Evolutionary conservation across 208 protist species (phyloP), one percentile per base, ranked within the genome.

Genomic region (Trypanosoma melophagium): DNA sequence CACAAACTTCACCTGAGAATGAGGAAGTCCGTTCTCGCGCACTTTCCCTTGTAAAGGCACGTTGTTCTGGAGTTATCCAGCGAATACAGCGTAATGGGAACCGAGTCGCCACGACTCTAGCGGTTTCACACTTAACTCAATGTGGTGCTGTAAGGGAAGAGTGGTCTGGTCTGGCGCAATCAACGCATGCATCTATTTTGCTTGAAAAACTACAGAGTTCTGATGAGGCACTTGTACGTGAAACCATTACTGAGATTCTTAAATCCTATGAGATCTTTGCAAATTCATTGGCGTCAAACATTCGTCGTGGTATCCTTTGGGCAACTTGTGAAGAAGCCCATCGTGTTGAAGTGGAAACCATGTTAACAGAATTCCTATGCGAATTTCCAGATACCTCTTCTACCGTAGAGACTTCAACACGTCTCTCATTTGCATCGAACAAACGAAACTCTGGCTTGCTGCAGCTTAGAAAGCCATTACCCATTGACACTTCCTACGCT

Each of bases 401-500:
- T 3, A 44, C 65, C 56, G 47, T 57, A 17, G 21, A 41, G 21
- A 53, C 55, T 24, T 59, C 71, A 44, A 66, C 54, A 38, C 67
- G 53, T 38, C 25, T 55, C 4, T 63, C 44, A 0, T 53, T 65
- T 45, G 47, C 45, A 17, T 60, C 31, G 41, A 16, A 66, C 42
- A 47, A 9, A 9, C 28, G 58, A 59, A 44, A 44, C 14, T 19
- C 13, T 52, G 52, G 59, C 10, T 7, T 74, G 19, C 47, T 63
- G 54, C 72, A 65, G 38, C 63, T 87, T 14, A 66, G 59, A 47
- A 79, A 87, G 64, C 44, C 45, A 19, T 77, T 96, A 28, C 86
- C 86, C 10, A 94, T 94, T 55, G 88, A 96, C 79, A 96, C 91
- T 9, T 85, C 84, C 41, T 94, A 90, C 60, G 88, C 90, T 24